Evolutionary conservation across 2,329 filamentous ascomycete species (phyloP), one percentile per base, ranked within the genome.

Genomic region (Monilinia polystroma): DNA sequence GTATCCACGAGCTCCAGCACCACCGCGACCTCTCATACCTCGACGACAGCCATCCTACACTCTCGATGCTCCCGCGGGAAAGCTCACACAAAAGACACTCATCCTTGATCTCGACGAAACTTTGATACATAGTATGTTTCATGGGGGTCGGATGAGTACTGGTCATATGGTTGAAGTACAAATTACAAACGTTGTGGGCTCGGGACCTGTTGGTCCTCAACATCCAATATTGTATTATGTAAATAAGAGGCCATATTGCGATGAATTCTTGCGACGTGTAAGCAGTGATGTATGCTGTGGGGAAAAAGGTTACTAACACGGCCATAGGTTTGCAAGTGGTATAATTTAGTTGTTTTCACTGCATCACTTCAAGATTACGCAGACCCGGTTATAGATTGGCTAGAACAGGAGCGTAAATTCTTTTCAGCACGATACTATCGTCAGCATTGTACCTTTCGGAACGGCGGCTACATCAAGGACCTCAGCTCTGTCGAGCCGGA

Each of bases 101-200:
- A 93, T 99, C 70, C 84, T 99, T 63, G 95, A 99, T 77, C 86
- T 99, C 23, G 95, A 99, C 78, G 95, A 99, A 79, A 99, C 95
- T 0, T 81, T 99, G 72, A 99, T 99, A 72, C 95, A 99, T 82
- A 97, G 93, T 78, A 93, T 98, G 85, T 93, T 94, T 68, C 97
- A 97, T 77, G 95, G 95, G 41, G 93, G 94, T 64, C 87, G 94
- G 68, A 97, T 97, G 89, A 94, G 92, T 74, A 94, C 92, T 26
- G 95, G 95, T 23, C 95, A 99, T 79, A 99, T 99, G 95, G 93
- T 99, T 63, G 95, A 99, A 80, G 95, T 99, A 70, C 93, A 93
- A 74, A 84, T 97, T 68, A 91, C 90, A 76, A 89, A 87, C 69
- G 80, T 87, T 66, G 85, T 92, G 55, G 88, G 87, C 65, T 85